These are phyloP conservation scores for Boletus subcaerulescens DNA, from an alignment of 768 basidiomycete species.

Conservation along the genomic window DNA sequence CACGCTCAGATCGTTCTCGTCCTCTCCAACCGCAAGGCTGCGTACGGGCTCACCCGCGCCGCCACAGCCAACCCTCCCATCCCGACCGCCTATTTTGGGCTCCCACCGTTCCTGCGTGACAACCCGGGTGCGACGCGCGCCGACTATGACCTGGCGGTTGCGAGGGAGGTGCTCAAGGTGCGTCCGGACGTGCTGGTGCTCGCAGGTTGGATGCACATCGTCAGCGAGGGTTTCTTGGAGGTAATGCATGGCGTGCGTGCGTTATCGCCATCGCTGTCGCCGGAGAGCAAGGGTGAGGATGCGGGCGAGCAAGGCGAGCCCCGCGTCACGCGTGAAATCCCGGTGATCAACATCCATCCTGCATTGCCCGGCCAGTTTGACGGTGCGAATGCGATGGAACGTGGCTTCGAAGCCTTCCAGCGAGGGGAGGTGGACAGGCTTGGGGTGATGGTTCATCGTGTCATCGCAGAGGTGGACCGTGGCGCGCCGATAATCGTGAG, in stretches of 20 bases:
- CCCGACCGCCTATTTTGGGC: slow-evolving; percentile 75
- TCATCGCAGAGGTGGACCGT: slow-evolving; percentile 89
- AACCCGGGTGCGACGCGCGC: slow-evolving; percentile 69
- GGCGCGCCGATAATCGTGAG: slow-evolving; percentile 84
- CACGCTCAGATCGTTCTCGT: slow-evolving; percentile 73
- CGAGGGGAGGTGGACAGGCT: slow-evolving; percentile 73
- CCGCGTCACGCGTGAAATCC: slow-evolving; percentile 40
- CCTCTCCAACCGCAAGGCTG: slow-evolving; percentile 88
- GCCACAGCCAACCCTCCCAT: slow-evolving; percentile 68
- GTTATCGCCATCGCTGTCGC: neutral
- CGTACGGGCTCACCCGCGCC: slow-evolving; percentile 86
- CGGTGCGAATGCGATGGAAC: slow-evolving; percentile 85
- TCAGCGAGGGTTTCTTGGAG: slow-evolving; percentile 78
- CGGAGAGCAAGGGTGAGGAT: neutral
- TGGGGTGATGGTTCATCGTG: slow-evolving; percentile 92
- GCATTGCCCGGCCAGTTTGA: slow-evolving; percentile 96
- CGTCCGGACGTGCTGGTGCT: slow-evolving; percentile 85
- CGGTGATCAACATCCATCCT: slow-evolving; percentile 96
- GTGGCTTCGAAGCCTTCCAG: slow-evolving; percentile 87
- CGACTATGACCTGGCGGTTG: slow-evolving; percentile 86
- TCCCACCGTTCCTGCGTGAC: slow-evolving; percentile 78
- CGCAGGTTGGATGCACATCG: slow-evolving; percentile 99
- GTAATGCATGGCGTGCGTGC: slow-evolving; percentile 45
- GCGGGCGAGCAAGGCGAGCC: slow-evolving; percentile 34
- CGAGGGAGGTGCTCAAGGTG: slow-evolving; percentile 56